These are phyloP conservation scores for Phytophthora citrophthora DNA, from an alignment of 352 stramenopile genomes.

Conservation along the genomic window DNA sequence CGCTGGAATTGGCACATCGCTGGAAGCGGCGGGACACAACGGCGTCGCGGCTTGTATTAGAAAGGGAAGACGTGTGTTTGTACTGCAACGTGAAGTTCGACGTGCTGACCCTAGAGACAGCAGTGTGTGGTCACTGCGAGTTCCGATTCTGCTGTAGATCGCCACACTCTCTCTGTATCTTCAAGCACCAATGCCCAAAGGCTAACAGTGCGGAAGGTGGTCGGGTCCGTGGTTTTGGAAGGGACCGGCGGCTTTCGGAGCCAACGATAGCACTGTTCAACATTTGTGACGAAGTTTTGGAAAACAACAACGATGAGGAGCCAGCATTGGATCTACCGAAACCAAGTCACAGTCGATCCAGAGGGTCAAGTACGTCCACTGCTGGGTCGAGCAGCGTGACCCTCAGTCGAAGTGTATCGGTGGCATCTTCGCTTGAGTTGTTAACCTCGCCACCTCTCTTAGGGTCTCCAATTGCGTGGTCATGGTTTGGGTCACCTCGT, in stretches of 20 bases:
- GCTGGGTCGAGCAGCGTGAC: conserved; percentile 19
- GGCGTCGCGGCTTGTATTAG: conserved; percentile 67
- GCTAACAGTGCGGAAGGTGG: conserved; percentile 8
- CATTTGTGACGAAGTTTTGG: conserved; percentile 25
- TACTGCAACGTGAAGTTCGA: conserved; percentile 84
- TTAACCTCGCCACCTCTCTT: conserved; percentile 41
- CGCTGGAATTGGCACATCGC: conserved; percentile 59
- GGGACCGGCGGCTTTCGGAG: conserved; percentile 34
- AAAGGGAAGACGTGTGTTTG: conserved; percentile 75
- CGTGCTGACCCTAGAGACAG: conserved; percentile 56
- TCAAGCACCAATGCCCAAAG: conserved; percentile 68
- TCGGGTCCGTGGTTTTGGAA: conserved; percentile 21
- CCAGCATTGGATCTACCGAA: conserved; percentile 9
- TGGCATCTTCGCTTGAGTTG: conserved; percentile 59
- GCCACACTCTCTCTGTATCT: conserved; percentile 54
- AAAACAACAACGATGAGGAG: conserved; percentile 32
- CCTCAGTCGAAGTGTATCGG: conserved; percentile 45
- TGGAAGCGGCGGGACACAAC: conserved; percentile 78
- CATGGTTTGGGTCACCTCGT: conserved; percentile 34
- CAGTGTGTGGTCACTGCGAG: conserved; percentile 56
- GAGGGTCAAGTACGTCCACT: conserved; percentile 33
- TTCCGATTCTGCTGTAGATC: conserved; percentile 73
- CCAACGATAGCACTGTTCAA: conserved; percentile 29
- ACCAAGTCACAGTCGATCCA: conserved; percentile 14
- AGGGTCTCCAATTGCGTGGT: conserved; percentile 38